Evolutionary conservation across 2,329 filamentous ascomycete species (phyloP), one percentile per base, ranked within the genome.

Genomic region (Aspergillus oerlinghausenensis): DNA sequence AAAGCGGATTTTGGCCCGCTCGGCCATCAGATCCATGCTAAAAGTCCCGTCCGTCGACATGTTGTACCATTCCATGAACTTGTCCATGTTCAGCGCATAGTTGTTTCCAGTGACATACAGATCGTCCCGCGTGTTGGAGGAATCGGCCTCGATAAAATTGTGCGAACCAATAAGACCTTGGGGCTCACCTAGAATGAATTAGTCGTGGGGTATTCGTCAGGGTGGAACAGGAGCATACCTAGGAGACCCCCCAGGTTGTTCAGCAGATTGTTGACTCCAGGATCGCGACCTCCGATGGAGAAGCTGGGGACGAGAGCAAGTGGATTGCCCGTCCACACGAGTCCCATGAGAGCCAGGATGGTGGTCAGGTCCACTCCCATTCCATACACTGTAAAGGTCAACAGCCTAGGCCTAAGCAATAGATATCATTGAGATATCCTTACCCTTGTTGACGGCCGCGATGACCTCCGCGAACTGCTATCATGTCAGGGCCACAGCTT

Each of bases 61-160:
- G 62, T 75, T 69, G 63, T 82, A 80, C 58, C 80, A 69, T 17
- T 78, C 73, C 65, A 77, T 72, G 62, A 83, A 84, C 49, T 80
- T 76, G 11, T 73, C 72, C 70, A 84, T 75, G 65, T 83, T 80
- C 68, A 84, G 73, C 19, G 75, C 77, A 53, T 77, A 77, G 52
- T 77, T 76, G 59, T 84, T 77, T 4, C 79, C 78, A 1, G 75
- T 79, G 10, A 73, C 62, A 65, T 84, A 84, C 0, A 85, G 67
- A 56, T 84, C 82, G 38, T 78, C 75, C 2, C 82, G 76, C 0
- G 80, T 82, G 48, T 77, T 75, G 47, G 80, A 83, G 0, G 73
- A 78, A 66, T 84, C 82, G 0, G 77, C 71, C 70, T 84, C 82
- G 62, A 83, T 80, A 55, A 79, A 77, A 65, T 83, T 83, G 66